Evolutionary conservation across 805 yeast species (phyloP), one percentile per base, ranked within the genome.

Genomic region (Starmerella geochares): DNA sequence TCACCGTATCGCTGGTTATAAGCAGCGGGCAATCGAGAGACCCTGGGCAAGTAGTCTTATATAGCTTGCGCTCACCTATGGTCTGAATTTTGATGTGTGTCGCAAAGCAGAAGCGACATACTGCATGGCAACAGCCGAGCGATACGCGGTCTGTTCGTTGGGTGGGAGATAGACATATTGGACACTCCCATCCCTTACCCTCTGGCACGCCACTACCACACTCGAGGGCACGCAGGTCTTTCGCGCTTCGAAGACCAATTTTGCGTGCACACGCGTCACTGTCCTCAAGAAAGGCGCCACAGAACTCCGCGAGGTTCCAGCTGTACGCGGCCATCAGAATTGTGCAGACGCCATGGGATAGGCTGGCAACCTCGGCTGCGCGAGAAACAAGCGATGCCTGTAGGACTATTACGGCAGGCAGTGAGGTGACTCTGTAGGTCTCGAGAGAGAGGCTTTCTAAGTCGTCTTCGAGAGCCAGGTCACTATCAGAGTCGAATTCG

Each of bases 91-190:
- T 59, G 17, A 83, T 67, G 62, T 86, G 88, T 29, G 71, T 71
- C 14, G 67, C 60, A 62, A 82, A 88, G 64, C 98, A 90, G 11
- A 67, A 68, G 1, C 69, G 57, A 62, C 98, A 92, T 57, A 71
- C 83, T 46, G 68, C 70, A 64, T 90, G 96, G 8, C 72, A 73
- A 64, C 97, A 92, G 14, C 71, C 71, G 16, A 86, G 63, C 2
- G 52, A 16, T 8, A 27, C 37, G 13, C 33, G 23, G 4, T 38
- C 29, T 1, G 16, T 19, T 2, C 16, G 13, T 2, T 7, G 16
- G 1, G 37, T 46, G n/a, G 23, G 4, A 10, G 14, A 6, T 1
- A 46, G 31, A 16, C 55, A 52, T 3, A 52, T 41, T 3, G 56
- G 56, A 17, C 57, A 54, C 16, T 36, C 28, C 27, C 24, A 20